Evolutionary conservation across 176 grass and related monocot species (phyloP).

Genomic region (Aegilops bicornis): DNA sequence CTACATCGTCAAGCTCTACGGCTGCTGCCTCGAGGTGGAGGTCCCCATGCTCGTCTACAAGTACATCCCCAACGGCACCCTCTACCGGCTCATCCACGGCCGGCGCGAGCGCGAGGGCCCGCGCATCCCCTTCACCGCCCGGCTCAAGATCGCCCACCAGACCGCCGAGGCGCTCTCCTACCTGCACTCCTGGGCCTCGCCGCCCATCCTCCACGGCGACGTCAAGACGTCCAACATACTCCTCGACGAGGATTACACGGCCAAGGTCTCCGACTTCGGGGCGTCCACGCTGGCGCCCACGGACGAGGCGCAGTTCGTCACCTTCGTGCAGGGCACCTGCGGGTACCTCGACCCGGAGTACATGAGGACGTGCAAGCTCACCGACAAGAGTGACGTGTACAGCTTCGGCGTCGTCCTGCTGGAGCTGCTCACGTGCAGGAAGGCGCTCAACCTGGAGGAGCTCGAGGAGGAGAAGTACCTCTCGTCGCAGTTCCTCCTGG

Average conservation of each 20-base stretch:
- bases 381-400: conserved; percentile 89
- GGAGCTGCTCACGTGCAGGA: conserved; percentile 51
- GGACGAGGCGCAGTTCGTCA: conserved; percentile 52
- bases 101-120: too few relatives aligned
- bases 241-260: conserved; percentile 42
- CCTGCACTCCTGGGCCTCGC: conserved; percentile 61
- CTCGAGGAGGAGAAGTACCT: conserved; percentile 40
- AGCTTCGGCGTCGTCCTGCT: conserved; percentile 69
- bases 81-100: conserved; percentile 40
- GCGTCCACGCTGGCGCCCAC: conserved; percentile 47
- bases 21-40: conserved; percentile 70
- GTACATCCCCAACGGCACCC: conserved; percentile 51
- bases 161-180: conserved; percentile 63
- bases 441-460: conserved; percentile 44
- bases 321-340: conserved; percentile 62
- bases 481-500: conserved; percentile 39
- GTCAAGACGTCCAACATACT: conserved; percentile 68
- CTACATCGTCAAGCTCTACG: conserved; percentile 59
- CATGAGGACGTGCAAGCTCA: conserved; percentile 56
- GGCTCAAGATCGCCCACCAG: conserved; percentile 51
- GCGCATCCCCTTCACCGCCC: conserved; percentile 25
- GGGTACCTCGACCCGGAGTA: conserved; percentile 73
- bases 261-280: conserved; percentile 62
- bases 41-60: conserved; percentile 67
- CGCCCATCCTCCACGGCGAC: conserved; percentile 67